These are phyloP conservation scores for Oryza officinalis DNA, from an alignment of 176 grass and related monocot genomes.

Conservation along the genomic window DNA sequence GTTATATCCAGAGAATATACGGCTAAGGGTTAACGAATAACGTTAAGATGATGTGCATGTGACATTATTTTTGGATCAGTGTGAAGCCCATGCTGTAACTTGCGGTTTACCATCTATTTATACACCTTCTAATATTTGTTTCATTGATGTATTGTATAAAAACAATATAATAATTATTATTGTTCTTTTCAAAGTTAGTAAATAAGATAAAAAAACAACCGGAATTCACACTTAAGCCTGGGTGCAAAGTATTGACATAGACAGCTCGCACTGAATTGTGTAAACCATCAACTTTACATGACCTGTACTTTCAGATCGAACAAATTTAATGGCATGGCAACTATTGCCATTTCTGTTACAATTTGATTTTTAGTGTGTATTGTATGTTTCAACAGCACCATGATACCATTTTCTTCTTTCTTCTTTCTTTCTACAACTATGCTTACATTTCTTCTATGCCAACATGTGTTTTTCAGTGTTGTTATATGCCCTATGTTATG, in stretches of 20 bases:
- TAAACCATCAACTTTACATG: not conserved
- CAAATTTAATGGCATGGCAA: not conserved
- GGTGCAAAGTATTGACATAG: not conserved
- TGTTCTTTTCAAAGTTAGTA: not conserved
- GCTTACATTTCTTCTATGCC: constrained; percentile 13
- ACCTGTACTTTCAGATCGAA: not conserved
- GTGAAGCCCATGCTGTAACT: not conserved
- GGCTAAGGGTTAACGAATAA: not conserved
- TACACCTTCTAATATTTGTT: not conserved
- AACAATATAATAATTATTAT: not conserved
- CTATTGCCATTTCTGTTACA: not conserved
- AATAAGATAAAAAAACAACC: not conserved
- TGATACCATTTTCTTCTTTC: not conserved
- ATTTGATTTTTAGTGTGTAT: constrained; percentile 14
- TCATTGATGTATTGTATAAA: not conserved
- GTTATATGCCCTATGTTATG: not conserved
- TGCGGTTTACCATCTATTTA: not conserved
- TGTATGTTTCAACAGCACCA: not conserved
- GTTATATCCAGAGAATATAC: not conserved
- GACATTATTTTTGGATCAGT: not conserved
- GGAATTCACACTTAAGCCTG: not conserved
- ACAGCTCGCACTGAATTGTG: not conserved
- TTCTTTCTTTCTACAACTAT: not conserved
- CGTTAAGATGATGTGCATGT: not conserved
- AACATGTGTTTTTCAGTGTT: not conserved